Conservation (phyloP, 2,329 filamentous ascomycete species). For the Apiospora hydei region DNA sequence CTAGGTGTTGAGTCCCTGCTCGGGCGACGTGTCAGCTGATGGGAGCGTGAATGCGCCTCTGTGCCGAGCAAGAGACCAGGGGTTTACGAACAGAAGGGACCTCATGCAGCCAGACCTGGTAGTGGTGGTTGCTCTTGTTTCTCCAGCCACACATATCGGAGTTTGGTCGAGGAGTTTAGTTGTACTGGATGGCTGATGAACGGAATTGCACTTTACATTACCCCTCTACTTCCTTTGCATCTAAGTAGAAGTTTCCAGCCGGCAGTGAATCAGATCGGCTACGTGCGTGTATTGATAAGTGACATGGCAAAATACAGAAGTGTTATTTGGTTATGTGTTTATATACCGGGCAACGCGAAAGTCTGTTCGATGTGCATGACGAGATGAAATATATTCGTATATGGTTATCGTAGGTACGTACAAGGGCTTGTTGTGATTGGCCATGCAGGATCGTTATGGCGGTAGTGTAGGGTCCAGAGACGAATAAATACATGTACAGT, state of each 20-base stretch:
- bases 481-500: no score
- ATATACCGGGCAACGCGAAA: not conserved
- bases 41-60: not conserved
- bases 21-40: not conserved
- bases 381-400: not conserved
- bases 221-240: not conserved
- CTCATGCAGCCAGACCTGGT: not conserved
- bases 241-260: not conserved
- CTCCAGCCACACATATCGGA: conserved; percentile 10
- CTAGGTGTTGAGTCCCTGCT: conserved; percentile 16
- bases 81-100: not conserved
- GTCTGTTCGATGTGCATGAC: not conserved
- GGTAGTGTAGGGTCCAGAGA: not conserved
- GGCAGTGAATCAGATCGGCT: not conserved
- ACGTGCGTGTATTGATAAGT: not conserved
- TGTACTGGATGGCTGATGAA: conserved; percentile 15
- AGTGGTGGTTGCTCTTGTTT: not conserved
- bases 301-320: not conserved
- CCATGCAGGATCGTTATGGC: not conserved
- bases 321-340: not conserved
- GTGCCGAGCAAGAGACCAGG: not conserved
- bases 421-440: not conserved
- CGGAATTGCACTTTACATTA: conserved; percentile 2
- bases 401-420: not conserved
- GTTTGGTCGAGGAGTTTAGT: not conserved